Conservation (phyloP, 352 stramenopile species). For the Elongisporangium anandrum region DNA sequence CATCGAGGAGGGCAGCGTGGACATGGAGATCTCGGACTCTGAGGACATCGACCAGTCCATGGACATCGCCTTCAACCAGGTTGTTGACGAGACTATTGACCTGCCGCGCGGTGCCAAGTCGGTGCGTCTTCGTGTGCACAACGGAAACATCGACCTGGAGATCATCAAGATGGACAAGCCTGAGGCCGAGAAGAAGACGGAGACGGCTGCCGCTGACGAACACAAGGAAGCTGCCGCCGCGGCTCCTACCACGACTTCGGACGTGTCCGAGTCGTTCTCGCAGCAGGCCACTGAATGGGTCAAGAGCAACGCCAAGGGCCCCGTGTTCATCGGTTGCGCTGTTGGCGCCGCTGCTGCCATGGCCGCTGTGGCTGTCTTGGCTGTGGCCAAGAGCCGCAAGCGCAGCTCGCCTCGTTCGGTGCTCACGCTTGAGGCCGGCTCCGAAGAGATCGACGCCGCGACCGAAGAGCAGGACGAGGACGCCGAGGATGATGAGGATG, state of each 20-base stretch:
- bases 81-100: slow-evolving; percentile 45
- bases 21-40: slow-evolving; percentile 36
- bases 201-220: slow-evolving; percentile 10
- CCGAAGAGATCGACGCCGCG: slow-evolving; percentile 29
- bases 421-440: slow-evolving; percentile 24
- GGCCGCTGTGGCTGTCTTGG: slow-evolving; percentile 34
- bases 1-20: slow-evolving; percentile 25
- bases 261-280: slow-evolving; percentile 28
- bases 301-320: slow-evolving; percentile 28
- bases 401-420: slow-evolving; percentile 33
- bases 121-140: slow-evolving; percentile 40
- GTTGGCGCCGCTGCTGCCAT: slow-evolving; percentile 46
- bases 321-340: slow-evolving; percentile 27
- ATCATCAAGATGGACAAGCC: slow-evolving; percentile 34
- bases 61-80: slow-evolving; percentile 31
- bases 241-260: slow-evolving; percentile 4
- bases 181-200: slow-evolving; percentile 17
- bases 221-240: neutral
- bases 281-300: slow-evolving; percentile 38
- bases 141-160: slow-evolving; percentile 44
- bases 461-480: slow-evolving; percentile 31
- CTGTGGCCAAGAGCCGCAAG: slow-evolving; percentile 44
- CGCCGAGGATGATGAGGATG: slow-evolving; percentile 38
- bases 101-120: slow-evolving; percentile 36
- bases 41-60: slow-evolving; percentile 49